These are phyloP conservation scores for Boletus insuetus DNA, from an alignment of 768 basidiomycete species.

Conservation along the genomic window DNA sequence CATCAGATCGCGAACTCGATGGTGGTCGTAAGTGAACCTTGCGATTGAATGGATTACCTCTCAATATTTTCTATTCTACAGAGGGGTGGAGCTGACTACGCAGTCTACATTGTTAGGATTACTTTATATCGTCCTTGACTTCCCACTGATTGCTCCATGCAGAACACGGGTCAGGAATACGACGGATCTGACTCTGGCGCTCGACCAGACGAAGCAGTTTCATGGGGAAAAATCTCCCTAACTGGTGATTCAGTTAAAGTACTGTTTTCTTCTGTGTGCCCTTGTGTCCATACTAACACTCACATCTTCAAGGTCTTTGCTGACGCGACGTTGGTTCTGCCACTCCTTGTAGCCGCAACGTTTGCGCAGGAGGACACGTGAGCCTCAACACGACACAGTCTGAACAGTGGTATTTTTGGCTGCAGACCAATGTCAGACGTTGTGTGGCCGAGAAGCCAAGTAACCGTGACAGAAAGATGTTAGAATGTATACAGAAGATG, in stretches of 20 bases:
- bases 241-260: background rate
- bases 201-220: background rate
- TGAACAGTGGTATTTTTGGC: background rate
- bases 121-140: background rate
- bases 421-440: no score
- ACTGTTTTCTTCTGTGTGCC: background rate
- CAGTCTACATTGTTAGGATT: background rate
- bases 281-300: background rate
- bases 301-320: background rate
- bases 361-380: background rate
- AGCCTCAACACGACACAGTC: background rate
- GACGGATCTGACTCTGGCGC: background rate
- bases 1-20: background rate
- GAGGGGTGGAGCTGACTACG: background rate
- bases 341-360: background rate
- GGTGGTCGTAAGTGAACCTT: background rate
- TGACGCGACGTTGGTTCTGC: background rate
- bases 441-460: no score
- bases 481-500: no score
- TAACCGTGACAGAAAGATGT: no score
- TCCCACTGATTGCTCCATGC: background rate
- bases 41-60: background rate
- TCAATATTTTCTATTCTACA: background rate
- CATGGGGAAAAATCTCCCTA: background rate
- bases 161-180: background rate